Conservation (phyloP, 129 eudicot genomes). For the Flaveria linearis region DNA sequence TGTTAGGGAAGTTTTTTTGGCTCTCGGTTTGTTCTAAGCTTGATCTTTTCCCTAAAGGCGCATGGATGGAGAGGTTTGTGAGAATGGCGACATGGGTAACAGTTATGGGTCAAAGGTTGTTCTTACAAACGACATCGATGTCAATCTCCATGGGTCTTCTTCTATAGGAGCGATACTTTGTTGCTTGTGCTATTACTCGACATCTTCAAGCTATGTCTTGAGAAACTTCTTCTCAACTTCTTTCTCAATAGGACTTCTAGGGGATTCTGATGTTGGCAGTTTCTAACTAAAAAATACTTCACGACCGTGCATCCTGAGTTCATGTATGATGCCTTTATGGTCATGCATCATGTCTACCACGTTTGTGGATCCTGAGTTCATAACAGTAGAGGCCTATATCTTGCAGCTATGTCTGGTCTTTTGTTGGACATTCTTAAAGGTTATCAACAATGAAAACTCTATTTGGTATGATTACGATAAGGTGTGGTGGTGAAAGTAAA, state of each 20-base stretch:
- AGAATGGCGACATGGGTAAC: background rate
- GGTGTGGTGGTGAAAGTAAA: background rate
- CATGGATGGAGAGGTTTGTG: background rate
- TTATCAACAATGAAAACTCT: background rate
- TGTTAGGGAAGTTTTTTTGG: no score
- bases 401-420: background rate
- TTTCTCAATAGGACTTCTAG: background rate
- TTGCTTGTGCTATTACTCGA: background rate
- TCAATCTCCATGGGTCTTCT: background rate
- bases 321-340: background rate
- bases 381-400: background rate
- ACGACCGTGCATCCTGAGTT: background rate
- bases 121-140: background rate
- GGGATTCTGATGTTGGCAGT: background rate
- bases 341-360: background rate
- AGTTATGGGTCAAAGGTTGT: background rate
- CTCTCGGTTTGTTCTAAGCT: no score
- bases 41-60: no score
- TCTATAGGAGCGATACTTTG: background rate
- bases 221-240: background rate
- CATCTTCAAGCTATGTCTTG: background rate
- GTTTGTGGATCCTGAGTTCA: background rate
- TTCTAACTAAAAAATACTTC: background rate
- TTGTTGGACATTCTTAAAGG: background rate
- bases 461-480: background rate